Evolutionary conservation across 495 filamentous ascomycete genomes (phyloP).

Genomic region (Lentithecium fluviatile): DNA sequence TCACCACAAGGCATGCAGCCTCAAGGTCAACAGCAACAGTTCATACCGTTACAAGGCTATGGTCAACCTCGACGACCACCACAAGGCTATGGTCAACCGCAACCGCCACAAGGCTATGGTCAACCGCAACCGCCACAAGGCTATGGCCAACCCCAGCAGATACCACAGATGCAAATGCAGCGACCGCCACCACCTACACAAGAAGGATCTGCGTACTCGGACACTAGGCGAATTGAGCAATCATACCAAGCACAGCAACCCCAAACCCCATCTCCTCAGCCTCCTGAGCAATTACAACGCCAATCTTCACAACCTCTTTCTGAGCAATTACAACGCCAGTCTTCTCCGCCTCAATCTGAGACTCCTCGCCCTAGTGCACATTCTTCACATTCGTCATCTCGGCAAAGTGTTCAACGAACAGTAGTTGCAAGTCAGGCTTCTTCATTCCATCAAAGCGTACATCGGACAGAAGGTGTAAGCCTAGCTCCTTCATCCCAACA

Average conservation of each 20-base stretch:
- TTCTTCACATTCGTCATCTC: neutral
- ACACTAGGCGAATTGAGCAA: constrained; percentile 24
- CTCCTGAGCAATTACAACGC: neutral
- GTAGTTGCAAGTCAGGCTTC: neutral
- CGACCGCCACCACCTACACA: neutral
- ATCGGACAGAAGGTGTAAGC: too few species aligned
- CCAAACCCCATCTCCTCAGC: neutral
- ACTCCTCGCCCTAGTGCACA: too few species aligned
- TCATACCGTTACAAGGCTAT: constrained; percentile 3
- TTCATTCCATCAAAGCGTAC: too few species aligned
- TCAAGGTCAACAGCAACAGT: constrained; percentile 16
- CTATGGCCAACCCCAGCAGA: neutral
- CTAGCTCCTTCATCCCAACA: too few species aligned
- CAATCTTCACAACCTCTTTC: constrained; percentile 9
- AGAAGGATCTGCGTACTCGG: constrained; percentile 22
- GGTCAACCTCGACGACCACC: too few species aligned
- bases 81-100: constrained; percentile 9
- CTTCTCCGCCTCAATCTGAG: neutral
- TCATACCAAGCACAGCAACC: constrained; percentile 12
- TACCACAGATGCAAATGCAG: neutral
- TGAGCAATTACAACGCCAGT: neutral
- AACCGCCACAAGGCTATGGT: constrained; percentile 1
- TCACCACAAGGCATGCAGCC: constrained; percentile 10
- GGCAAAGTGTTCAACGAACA: constrained; percentile 1
- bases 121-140: too few species aligned